phyloP scores from a whole-genome alignment of 2,329 filamentous ascomycete genomes.

The Penicillium fuscoglaucum region DNA sequence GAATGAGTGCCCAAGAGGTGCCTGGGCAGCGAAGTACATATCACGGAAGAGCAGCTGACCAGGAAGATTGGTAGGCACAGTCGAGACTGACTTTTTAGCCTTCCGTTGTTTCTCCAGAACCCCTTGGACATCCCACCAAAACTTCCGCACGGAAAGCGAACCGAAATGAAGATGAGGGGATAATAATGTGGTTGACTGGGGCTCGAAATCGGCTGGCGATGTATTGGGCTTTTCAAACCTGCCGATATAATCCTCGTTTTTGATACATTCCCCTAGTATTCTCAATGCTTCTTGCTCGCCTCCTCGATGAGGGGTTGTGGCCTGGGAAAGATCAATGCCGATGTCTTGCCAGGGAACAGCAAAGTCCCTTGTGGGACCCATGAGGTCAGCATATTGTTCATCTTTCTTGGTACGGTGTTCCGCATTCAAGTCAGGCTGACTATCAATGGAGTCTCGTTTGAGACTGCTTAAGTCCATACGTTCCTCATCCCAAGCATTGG shows the following conservation, averaged over 20 bases:
- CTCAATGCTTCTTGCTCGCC: not conserved
- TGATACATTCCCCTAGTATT: not conserved
- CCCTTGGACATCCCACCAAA: not conserved
- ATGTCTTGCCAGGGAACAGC: not conserved
- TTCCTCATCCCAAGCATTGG: not conserved
- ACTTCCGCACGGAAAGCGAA: not conserved
- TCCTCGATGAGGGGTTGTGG: not conserved
- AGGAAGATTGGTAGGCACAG: not conserved
- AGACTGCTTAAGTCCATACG: not conserved
- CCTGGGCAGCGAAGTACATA: not conserved
- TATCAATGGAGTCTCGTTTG: not conserved
- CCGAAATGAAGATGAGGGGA: not conserved
- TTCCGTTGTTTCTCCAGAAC: not conserved
- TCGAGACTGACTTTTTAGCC: not conserved
- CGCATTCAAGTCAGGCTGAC: not conserved
- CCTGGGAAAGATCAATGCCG: not conserved
- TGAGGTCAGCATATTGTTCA: not conserved
- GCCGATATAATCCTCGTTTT: not conserved
- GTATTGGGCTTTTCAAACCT: not conserved
- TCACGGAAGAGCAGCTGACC: not conserved
- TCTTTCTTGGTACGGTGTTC: not conserved
- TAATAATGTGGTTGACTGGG: not conserved
- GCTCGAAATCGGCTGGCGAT: not conserved
- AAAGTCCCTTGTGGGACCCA: not conserved
- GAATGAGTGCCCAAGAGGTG: not conserved